A percentile compares a stretch with the other conserved stretches of the same genome.
These are phyloP conservation scores for Novymonas esmeraldas DNA, from an alignment of 208 protist genomes.

Conservation along the genomic window DNA sequence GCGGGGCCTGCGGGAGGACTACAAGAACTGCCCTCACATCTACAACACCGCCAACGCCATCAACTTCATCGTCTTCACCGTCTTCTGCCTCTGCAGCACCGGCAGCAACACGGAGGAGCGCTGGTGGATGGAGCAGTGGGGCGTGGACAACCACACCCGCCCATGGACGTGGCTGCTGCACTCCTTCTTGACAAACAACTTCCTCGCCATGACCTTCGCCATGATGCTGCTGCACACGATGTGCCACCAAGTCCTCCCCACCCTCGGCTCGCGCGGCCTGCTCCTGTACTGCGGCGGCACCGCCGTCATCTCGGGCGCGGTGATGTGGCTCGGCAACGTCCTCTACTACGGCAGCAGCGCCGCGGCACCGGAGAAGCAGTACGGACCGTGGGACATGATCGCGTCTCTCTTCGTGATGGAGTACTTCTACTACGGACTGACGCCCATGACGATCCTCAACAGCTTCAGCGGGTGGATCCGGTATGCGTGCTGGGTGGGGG, in stretches of 20 bases:
- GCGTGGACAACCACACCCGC: slow-evolving; percentile 68
- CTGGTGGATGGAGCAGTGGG: slow-evolving; percentile 86
- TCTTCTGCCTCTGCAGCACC: slow-evolving; percentile 91
- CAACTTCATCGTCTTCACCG: slow-evolving; percentile 89
- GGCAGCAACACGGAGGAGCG: slow-evolving; percentile 80
- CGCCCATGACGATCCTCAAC: slow-evolving; percentile 71
- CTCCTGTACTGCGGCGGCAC: slow-evolving; percentile 61
- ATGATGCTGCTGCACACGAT: slow-evolving; percentile 92
- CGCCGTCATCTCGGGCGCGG: slow-evolving; percentile 74
- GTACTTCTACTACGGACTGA: slow-evolving; percentile 75
- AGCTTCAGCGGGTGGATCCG: slow-evolving; percentile 89
- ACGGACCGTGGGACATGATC: slow-evolving; percentile 91
- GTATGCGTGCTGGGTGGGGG: slow-evolving; percentile 88
- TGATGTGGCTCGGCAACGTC: slow-evolving; percentile 73
- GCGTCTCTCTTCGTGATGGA: slow-evolving; percentile 82
- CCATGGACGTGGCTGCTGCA: slow-evolving; percentile 84
- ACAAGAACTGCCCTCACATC: slow-evolving; percentile 81
- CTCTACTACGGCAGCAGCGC: slow-evolving; percentile 47
- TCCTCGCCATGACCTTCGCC: slow-evolving; percentile 87
- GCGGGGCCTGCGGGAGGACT: slow-evolving; percentile 70
- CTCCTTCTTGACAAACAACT: slow-evolving; percentile 89
- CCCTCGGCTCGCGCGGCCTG: slow-evolving; percentile 66
- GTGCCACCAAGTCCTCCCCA: slow-evolving; percentile 76
- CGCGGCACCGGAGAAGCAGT: slow-evolving; percentile 80
- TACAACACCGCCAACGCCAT: slow-evolving; percentile 91